Percentiles rank a stretch among this genome's conserved stretches.
Conservation (phyloP, 2,329 filamentous ascomycete genomes). For the Colletotrichum karsti region DNA sequence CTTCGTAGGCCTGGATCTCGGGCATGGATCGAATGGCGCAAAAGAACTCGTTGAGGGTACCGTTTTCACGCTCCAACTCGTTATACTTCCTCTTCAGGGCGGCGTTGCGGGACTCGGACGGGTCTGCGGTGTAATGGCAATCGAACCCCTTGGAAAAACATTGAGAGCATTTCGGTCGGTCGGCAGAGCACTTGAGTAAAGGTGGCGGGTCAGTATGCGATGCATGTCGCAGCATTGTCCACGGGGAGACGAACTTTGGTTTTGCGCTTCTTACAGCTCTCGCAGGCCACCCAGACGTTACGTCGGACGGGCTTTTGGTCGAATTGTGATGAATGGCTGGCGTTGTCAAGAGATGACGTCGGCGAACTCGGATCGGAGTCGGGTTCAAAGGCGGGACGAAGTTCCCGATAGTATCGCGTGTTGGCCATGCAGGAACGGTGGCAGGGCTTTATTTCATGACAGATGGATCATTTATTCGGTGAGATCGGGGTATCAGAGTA, state of each 20-base stretch:
- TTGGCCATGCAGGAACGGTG: background rate
- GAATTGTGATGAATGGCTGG: background rate
- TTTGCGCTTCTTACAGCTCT: conserved; percentile 8
- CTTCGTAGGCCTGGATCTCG: background rate
- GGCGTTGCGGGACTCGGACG: conserved; percentile 7
- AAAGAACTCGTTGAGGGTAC: background rate
- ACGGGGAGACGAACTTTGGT: background rate
- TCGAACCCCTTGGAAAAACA: conserved; percentile 43
- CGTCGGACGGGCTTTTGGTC: background rate
- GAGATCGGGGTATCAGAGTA: too few species aligned
- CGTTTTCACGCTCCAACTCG: background rate
- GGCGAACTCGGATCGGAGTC: background rate
- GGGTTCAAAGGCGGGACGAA: background rate
- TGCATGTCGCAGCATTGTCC: background rate
- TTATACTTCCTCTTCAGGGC: conserved; percentile 7
- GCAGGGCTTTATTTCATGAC: background rate
- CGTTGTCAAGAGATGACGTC: background rate
- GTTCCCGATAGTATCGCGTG: background rate
- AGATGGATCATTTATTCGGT: background rate
- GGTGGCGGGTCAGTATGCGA: background rate
- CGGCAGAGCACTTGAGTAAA: conserved; percentile 47
- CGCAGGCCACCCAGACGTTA: conserved; percentile 9
- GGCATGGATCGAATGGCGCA: conserved; percentile 4
- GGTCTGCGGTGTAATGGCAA: conserved; percentile 47
- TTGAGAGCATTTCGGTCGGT: conserved; percentile 46